These are phyloP conservation scores for Colletotrichum tamarilloi DNA, from an alignment of 2,329 filamentous ascomycete genomes.

Conservation along the genomic window DNA sequence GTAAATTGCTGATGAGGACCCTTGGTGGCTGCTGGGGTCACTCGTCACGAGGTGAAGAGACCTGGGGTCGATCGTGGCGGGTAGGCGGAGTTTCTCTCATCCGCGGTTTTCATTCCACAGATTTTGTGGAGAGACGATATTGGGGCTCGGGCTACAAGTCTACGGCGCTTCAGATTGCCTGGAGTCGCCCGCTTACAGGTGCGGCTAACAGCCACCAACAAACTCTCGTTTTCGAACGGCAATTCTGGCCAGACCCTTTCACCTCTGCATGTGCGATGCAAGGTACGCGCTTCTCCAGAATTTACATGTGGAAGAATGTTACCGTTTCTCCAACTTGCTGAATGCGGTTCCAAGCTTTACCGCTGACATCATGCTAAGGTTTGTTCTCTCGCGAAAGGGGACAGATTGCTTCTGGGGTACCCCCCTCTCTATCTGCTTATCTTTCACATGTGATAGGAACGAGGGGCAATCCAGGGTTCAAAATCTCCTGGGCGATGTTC, in stretches of 20 bases:
- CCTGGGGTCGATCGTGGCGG: constrained; percentile 21
- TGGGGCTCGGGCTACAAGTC: constrained; percentile 22
- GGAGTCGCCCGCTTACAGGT: constrained; percentile 26
- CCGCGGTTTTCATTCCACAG: constrained; percentile 1
- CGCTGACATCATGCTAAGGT: constrained; percentile 32
- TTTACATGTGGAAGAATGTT: constrained; percentile 21
- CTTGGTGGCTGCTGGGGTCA: not conserved
- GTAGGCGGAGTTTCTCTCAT: constrained; percentile 25
- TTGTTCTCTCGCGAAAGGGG: constrained; percentile 27
- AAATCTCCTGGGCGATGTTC: constrained; percentile 7
- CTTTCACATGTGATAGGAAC: constrained; percentile 34
- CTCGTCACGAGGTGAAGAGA: not conserved
- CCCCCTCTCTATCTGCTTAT: constrained; percentile 23
- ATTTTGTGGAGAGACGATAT: constrained; percentile 24
- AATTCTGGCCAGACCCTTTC: constrained; percentile 10
- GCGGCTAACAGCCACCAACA: constrained; percentile 16
- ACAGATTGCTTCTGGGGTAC: constrained; percentile 23
- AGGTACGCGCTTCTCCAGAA: constrained; percentile 32
- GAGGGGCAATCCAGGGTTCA: constrained; percentile 17
- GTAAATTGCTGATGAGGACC: constrained; percentile 12
- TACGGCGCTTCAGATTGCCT: constrained; percentile 33
- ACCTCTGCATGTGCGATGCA: constrained; percentile 26
- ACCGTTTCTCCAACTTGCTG: constrained; percentile 4
- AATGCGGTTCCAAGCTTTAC: constrained; percentile 20
- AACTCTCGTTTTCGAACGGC: not conserved